Evolutionary conservation across 2,329 filamentous ascomycete species (phyloP), one percentile per base, ranked within the genome.

Genomic region (Aspergillus pseudoterreus): DNA sequence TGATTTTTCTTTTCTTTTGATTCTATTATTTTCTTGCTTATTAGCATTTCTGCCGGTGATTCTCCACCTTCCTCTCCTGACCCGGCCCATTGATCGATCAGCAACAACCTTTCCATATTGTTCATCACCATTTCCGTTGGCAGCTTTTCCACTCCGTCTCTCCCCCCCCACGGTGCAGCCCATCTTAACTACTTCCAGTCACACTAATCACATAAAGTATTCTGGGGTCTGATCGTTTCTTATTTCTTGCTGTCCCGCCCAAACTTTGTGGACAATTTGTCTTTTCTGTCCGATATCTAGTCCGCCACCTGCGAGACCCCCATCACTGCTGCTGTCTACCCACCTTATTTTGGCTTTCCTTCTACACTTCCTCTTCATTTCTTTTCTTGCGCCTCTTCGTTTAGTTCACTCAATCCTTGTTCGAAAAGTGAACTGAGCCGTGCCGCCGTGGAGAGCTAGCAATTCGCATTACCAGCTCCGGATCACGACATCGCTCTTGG

Each of bases 401-500:
- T 44, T 38, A 43, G 24, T 46, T 36, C 10, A 24, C 46, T 15
- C 27, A 33, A 50, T 42, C 49, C 52, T 45, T 45, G 36, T 45
- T 50, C 39, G 35, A 43, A 36, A 30, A 35, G 27, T 41, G 24
- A 33, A 19, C 24, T 24, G 44, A 39, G 39, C 19, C 19, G 39
- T 45, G 47, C n/a, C 22, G 30, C 51, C 35, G 53, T 48, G 57
- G 43, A 52, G 49, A 58, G 41, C 48, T 50, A 49, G 47, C 47
- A 52, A 51, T 57, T 63, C 57, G 59, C 57, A 53, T 56, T 62
- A 39, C 47, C 30, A 54, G 55, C 52, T 57, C 39, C 39, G 27
- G 50, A 66, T 65, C 61, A 65, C 64, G 63, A 65, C 64, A 66
- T 66, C 62, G 61, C 45, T 41, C 55, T 58, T 57, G 53, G 56